Base-by-base conservation (phyloP, 2,329 filamentous ascomycete genomes). In the Penicillium sp. region DNA sequence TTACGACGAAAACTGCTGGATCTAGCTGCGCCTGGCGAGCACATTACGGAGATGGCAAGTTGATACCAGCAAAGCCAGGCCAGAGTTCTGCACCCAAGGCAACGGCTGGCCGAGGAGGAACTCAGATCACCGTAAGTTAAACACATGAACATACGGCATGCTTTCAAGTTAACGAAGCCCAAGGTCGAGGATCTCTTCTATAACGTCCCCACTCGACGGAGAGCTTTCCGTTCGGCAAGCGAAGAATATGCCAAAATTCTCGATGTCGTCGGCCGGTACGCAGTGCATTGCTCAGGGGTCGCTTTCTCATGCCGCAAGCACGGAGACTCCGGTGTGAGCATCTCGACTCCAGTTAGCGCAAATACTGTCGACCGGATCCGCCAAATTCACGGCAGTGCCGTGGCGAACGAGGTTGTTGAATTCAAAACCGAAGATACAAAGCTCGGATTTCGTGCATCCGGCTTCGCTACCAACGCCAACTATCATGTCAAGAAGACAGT, bases 161-260 rank as follows among this genome's bases (percentile, higher is more conserved):
- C 3, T 19, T 8, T 10, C 23, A 23, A 42, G 3, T 19, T 17
- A 12, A 25, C 15, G 36, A n/a, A 15, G 6, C 41, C 13, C 48
- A 50, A 62, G 83, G 85, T 99, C 17, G 93, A 99, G 70, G 94
- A 99, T 73, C 78, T 99, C 12, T 99, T 99, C 74, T 99, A 96
- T 81, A 99, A 97, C 68, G 86, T 97, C 1, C 93, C 92, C 0
- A 96, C 89, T 9, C 86, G 94, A 25, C 86, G 93, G 36, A 86
- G 87, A 64, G 94, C 96, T 12, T 99, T 99, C 70, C 86, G 94
- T 41, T 97, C 93, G 15, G 79, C 90, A 19, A 90, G 92, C 38
- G 94, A 99, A 70, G 96, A 99, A 73, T 97, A 96, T 78, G 92
- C 96, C 69, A 99, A 97, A 77, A 97, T 99, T 56, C 87, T 97